Evolutionary conservation across 1,139 yeast genomes (phyloP).

Genomic region (Meyerozyma sp.): DNA sequence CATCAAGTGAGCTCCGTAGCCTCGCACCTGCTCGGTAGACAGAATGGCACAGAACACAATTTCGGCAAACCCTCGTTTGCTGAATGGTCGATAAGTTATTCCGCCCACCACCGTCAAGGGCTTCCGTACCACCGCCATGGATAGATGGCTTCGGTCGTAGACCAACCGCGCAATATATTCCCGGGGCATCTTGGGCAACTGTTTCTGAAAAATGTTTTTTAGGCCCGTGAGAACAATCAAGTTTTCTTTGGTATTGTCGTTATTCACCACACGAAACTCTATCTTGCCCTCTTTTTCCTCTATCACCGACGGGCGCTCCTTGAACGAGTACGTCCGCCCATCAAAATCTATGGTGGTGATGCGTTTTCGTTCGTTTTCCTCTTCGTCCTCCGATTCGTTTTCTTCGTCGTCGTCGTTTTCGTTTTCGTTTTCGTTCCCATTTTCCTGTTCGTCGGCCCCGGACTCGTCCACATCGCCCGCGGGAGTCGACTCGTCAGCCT

Average conservation of each 20-base stretch:
- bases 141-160: constrained; percentile 87
- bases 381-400: constrained; percentile 46
- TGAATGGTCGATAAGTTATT: constrained; percentile 91
- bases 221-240: constrained; percentile 90
- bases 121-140: constrained; percentile 91
- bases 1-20: constrained; percentile 98
- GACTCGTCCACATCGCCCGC: constrained; percentile 7
- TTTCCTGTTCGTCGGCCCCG: constrained; percentile 7
- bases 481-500: constrained; percentile 3
- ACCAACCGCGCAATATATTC: constrained; percentile 94
- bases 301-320: constrained; percentile 88
- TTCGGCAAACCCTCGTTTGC: constrained; percentile 88
- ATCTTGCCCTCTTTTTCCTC: constrained; percentile 90
- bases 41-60: constrained; percentile 97
- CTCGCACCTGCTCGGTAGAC: constrained; percentile 95
- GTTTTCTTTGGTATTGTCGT: constrained; percentile 83
- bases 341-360: constrained; percentile 47
- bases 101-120: constrained; percentile 98
- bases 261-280: constrained; percentile 92
- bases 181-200: constrained; percentile 96
- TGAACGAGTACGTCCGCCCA: constrained; percentile 78
- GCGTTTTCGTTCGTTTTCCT: constrained; percentile 46
- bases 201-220: constrained; percentile 94
- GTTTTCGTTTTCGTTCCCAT: constrained; percentile 8
- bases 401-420: constrained; percentile 16